Evolutionary conservation across 2,329 filamentous ascomycete species (phyloP).

Genomic region (Exophiala calicioides): DNA sequence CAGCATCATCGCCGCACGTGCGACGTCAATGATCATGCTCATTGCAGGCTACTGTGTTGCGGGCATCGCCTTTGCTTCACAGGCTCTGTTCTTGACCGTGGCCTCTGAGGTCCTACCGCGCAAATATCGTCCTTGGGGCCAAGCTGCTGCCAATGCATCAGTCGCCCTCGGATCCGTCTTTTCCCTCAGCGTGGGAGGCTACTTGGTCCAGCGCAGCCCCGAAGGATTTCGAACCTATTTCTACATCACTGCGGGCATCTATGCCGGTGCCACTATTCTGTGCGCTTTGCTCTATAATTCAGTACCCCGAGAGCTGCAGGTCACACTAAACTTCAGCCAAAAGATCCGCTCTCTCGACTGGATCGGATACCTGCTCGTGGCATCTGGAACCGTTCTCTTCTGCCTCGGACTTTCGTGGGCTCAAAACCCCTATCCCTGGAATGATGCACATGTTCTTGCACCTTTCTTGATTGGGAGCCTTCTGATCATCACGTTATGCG

Average conservation of each 20-base stretch:
- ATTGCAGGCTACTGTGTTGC: slow-evolving; percentile 14
- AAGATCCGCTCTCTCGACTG: slow-evolving; percentile 18
- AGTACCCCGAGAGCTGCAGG: slow-evolving; percentile 7
- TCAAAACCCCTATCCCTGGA: slow-evolving; percentile 58
- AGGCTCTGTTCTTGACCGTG: slow-evolving; percentile 16
- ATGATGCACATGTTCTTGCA: slow-evolving; percentile 50
- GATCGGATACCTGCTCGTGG: slow-evolving; percentile 10
- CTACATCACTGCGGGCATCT: slow-evolving; percentile 15
- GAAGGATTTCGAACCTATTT: slow-evolving; percentile 16
- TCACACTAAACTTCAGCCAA: slow-evolving; percentile 2
- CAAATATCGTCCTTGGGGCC: slow-evolving; percentile 11
- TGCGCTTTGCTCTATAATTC: slow-evolving; percentile 13
- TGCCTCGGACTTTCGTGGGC: slow-evolving; percentile 53
- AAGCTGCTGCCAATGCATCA: slow-evolving; percentile 12
- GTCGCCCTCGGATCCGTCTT: slow-evolving; percentile 6
- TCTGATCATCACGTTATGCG: slow-evolving; percentile 46
- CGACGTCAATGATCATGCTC: slow-evolving; percentile 8
- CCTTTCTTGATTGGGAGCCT: slow-evolving; percentile 51
- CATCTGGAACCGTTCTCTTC: slow-evolving; percentile 40
- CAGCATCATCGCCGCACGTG: slow-evolving; percentile 14
- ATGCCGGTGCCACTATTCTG: not conserved
- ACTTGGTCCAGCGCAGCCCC: slow-evolving; percentile 1
- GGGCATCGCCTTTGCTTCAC: slow-evolving; percentile 6
- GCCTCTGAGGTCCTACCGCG: slow-evolving; percentile 18
- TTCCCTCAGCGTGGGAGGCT: slow-evolving; percentile 8